Base-by-base conservation (phyloP, 23 red algal species). In the Gracilariopsis chorda region DNA sequence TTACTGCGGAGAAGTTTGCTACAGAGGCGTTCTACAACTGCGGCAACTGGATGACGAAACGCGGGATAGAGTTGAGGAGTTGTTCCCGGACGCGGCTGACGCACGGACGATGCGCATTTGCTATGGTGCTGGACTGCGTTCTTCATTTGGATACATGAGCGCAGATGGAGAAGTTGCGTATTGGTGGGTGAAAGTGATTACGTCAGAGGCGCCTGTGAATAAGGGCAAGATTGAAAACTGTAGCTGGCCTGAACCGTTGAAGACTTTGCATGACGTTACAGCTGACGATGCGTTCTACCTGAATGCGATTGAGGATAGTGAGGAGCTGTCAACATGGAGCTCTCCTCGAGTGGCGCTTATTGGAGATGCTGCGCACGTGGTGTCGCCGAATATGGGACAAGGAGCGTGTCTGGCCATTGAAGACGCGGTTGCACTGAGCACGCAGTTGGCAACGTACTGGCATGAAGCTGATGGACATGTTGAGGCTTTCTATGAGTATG, bases 341-440 rank as follows among this genome's bases (percentile, higher is more conserved):
- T 34, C 48, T 17, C 58, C 71, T 37, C 92, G 92, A 34, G 63
- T 67, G 7, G 93, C 60, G n/a, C 69, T 98, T 0, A 63, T 95
- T 1, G 96, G 96, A 34, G 96, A 98, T 41, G 96, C 96, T 4
- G 96, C 96, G 46, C 96, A 98, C 70, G 80, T 84, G 6, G 63
- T 95, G 1, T 93, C 96, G 45, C 92, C 96, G 21, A 98, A 98
- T 83, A 94, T 95, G 88, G 86, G 67, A 33, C 92, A 98, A 37
- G 96, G 96, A 51, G 93, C 91, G n/a, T 83, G 92, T 30, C 73
- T 98, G 60, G 90, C 87, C 4, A 48, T 93, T 6, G 96, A 95
- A 59, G 96, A 98, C 53, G 92, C 45, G 11, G 70, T 84, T 21
- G 69, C 62, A 51, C 65, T 98, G 16, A 88, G 92, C 11, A 67